Evolutionary conservation across 2,329 filamentous ascomycete genomes (phyloP), one percentile per base, ranked within the genome.

Genomic region (Fusarium armeniacum): DNA sequence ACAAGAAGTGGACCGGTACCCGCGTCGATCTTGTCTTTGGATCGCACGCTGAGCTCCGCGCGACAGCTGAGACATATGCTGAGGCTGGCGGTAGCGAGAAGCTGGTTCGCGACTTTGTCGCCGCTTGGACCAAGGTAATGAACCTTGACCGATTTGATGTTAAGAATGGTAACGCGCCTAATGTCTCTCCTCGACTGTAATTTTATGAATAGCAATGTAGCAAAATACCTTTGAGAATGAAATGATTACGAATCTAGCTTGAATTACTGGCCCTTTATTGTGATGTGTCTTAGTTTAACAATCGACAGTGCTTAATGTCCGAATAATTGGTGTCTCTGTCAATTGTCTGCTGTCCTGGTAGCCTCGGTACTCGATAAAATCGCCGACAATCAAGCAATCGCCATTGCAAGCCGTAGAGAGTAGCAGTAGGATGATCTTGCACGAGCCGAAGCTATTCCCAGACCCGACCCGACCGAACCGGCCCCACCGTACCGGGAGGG

Each of bases 111-210:
- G 91, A 93, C 82, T 93, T 93, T 75, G 86, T 92, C 12, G 81
- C 83, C 16, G 90, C 88, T 12, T 93, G 91, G 91, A 82, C 83
- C 74, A 93, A 93, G 89, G 87, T 93, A 18, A 90, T 91, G 87
- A 90, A 91, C 75, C 77, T 90, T 62, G 91, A 93, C 77, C 86
- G 91, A 20, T 93, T 88, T 75, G 91, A 93, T 51, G n/a, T 72
- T 57, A 44, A 45, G 22, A 62, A 49, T 22, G 38, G 38, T 13
- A 44, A 49, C 35, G 53, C 67, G 24, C 36, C 38, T 18, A 65
- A 57, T 38, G 65, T 66, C 2, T 69, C 69, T 49, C 66, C 69
- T 58, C 69, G 69, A 32, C 65, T 71, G 60, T 72, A 73, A 69
- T 56, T 69, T 53, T 70, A 58, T 66, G 44, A 71, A 47, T 51